Evolutionary conservation across 1,139 yeast genomes (phyloP), one percentile per base, ranked within the genome.

Genomic region (Taphrina populina): DNA sequence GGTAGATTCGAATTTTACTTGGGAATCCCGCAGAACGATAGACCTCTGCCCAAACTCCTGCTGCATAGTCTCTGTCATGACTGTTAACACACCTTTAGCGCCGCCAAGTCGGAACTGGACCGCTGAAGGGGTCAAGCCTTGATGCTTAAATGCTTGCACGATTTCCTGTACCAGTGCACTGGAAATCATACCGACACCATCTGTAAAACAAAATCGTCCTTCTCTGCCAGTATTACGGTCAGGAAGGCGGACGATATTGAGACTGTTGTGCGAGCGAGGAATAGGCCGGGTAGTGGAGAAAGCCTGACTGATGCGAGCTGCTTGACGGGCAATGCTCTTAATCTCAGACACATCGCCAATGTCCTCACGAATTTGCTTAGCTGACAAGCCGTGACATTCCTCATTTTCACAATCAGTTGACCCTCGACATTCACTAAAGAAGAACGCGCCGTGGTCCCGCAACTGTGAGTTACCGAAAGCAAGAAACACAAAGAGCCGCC

Each of bases 361-460:
- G 44, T 49, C 41, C n/a, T 51, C 39, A 5, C 60, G 41, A 20
- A 58, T 58, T n/a, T 41, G 24, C 6, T 53, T 37, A 3, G 45
- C 59, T 1, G 49, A 27, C 15, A 40, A 19, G 11, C 37, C 52
- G 3, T 32, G 34, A 32, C 51, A 51, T 3, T 44, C 23, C 4
- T 57, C 29, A 26, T 11, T 20, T 5, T 37, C 27, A 30, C 47
- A 43, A 10, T 29, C 47, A 3, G 29, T n/a, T 6, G 8, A 4
- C 8, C 47, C 47, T 4, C 29, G 11, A 13, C 47, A 43, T n/a
- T 29, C 19, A 19, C 33, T 20, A 29, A 56, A 58, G 39, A 58
- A 58, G 51, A 37, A 58, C 13, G 57, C 57, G n/a, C 60, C 60
- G 21, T 58, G 60, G 15, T 58, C 60, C 13, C 60, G 56, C 17